These are phyloP conservation scores for Fagopyrum tataricum DNA, from an alignment of 148 eudicot genomes.

Conservation along the genomic window DNA sequence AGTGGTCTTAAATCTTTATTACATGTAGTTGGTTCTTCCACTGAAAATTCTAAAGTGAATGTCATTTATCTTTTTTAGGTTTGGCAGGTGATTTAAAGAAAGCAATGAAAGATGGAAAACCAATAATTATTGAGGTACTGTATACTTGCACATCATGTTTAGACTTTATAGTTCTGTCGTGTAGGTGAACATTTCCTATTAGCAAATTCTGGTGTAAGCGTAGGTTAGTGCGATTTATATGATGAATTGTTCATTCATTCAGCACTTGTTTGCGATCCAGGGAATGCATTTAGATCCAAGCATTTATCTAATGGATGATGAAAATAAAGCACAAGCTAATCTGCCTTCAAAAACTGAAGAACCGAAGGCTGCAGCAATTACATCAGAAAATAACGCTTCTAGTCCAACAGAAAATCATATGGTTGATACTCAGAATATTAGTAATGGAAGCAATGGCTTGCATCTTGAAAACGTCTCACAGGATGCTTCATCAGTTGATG, in stretches of 20 bases:
- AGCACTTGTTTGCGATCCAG: slow-evolving; percentile 31
- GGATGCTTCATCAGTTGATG: slow-evolving; percentile 25
- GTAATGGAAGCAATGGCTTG: slow-evolving; percentile 18
- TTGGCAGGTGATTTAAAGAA: slow-evolving; percentile 98
- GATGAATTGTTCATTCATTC: neutral
- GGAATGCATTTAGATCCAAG: slow-evolving; percentile 98
- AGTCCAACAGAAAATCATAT: slow-evolving; percentile 22
- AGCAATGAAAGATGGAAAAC: slow-evolving; percentile 99
- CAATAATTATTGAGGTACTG: slow-evolving; percentile 89
- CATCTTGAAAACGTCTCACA: slow-evolving; percentile 24
- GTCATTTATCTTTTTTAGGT: slow-evolving; percentile 32
- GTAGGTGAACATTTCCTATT: neutral
- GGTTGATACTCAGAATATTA: slow-evolving; percentile 22
- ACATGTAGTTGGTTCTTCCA: neutral
- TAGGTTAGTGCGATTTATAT: neutral
- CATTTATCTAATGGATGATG: slow-evolving; percentile 95
- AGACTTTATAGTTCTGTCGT: neutral
- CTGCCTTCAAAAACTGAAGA: slow-evolving; percentile 38
- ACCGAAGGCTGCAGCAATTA: slow-evolving; percentile 24
- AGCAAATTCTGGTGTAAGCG: neutral
- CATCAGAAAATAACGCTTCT: slow-evolving; percentile 26
- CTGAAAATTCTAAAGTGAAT: neutral
- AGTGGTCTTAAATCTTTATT: neutral
- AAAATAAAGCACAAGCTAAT: slow-evolving; percentile 49
- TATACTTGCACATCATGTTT: neutral